Evolutionary conservation across 495 filamentous ascomycete species (phyloP), one percentile per base, ranked within the genome.

Genomic region (Glarea lozoyensis): DNA sequence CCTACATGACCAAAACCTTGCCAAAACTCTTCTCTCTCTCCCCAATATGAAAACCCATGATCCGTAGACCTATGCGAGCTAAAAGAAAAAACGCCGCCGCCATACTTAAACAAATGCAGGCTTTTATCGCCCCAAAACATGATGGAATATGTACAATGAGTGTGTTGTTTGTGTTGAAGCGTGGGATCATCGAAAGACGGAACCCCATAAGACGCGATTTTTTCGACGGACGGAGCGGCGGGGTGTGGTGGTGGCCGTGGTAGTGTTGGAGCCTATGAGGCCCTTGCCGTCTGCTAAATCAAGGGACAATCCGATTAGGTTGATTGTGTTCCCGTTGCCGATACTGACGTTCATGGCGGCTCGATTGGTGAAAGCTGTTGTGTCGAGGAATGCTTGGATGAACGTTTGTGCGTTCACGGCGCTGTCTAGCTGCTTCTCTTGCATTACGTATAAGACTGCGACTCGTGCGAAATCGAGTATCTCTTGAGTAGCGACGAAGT

Each of bases 381-480:
- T 23, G 19, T 23, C 19, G 29, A 54, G 54, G 47, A 51, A 51
- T 7, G 42, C 57, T 55, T 84, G 76, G 17, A 87, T 55, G 1
- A 56, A 54, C 11, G 50, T 56, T 53, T 84, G 80, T 22, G 79
- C 80, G 10, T 50, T 57, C 23, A 73, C 68, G 5, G 82, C 82
- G 21, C 56, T 58, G 13, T 57, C 49, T 0, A 85, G 50, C 0
- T 55, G 57, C 19, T 71, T 63, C 41, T 75, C 60, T 40, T 84
- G 79, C 6, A 85, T 64, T 24, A 85, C 60, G 47, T 63, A 80
- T 32, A 87, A 60, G 4, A 87, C 70, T 0, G 66, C 68, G 9
- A 81, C 65, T 5, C 82, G 72, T 3, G 80, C 75, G 61, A 87
- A 86, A 56, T 86, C 81, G 1, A 82, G 57, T 2, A 69, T 63